Conservation (phyloP, 2,329 filamentous ascomycete species). For the Fusarium sp. region DNA sequence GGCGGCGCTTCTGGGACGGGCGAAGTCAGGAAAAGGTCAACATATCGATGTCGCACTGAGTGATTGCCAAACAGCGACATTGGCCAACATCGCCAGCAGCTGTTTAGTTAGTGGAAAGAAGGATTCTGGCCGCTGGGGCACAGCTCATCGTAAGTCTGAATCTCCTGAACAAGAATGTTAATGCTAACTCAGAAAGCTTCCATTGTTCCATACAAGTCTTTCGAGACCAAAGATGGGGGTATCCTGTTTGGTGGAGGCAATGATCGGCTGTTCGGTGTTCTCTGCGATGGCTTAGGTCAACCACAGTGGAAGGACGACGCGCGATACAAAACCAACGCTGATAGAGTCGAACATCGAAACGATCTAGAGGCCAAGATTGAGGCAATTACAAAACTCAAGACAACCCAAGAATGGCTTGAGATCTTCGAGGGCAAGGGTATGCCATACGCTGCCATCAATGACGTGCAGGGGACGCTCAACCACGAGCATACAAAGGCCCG, state of each 20-base stretch:
- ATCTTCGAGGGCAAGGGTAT: constrained; percentile 90
- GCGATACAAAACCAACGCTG: constrained; percentile 70
- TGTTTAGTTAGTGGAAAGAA: constrained; percentile 88
- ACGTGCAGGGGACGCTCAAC: constrained; percentile 84
- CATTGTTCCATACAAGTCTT: constrained; percentile 95
- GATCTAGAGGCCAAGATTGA: constrained; percentile 86
- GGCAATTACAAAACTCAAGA: constrained; percentile 76
- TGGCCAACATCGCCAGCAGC: constrained; percentile 96
- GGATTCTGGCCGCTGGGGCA: constrained; percentile 93
- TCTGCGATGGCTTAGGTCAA: constrained; percentile 69
- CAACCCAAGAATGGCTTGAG: constrained; percentile 88
- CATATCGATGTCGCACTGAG: constrained; percentile 92
- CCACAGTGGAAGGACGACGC: constrained; percentile 71
- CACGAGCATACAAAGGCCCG: constrained; percentile 88
- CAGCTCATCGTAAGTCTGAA: constrained; percentile 80
- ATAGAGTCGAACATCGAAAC: constrained; percentile 76
- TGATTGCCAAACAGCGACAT: constrained; percentile 93
- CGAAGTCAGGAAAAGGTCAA: constrained; percentile 82
- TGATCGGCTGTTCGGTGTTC: constrained; percentile 73
- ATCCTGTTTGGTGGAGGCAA: constrained; percentile 80
- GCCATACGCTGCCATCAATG: constrained; percentile 94
- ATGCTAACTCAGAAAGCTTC: constrained; percentile 69
- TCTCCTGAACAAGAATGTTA: not conserved
- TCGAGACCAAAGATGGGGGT: constrained; percentile 77
- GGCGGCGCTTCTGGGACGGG: constrained; percentile 85